These are phyloP conservation scores for Phytophthora meadii DNA, from an alignment of 352 stramenopile genomes.

Conservation along the genomic window DNA sequence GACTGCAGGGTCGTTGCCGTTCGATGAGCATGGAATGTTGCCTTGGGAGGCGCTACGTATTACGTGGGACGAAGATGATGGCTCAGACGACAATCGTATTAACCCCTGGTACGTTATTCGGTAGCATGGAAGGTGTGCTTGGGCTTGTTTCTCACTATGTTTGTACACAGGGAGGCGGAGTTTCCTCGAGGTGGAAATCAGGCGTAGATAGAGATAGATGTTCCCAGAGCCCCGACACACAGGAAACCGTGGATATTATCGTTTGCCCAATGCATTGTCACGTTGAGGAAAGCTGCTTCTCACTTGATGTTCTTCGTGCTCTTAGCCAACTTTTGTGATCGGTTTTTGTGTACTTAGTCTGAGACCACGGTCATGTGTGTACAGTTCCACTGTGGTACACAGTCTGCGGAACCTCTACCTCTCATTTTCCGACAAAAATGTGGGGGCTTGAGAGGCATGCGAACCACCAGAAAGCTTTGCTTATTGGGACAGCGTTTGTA, in stretches of 20 bases:
- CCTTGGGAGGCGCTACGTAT: constrained; percentile 83
- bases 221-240: neutral
- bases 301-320: neutral
- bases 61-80: constrained; percentile 88
- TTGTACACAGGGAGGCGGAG: constrained; percentile 57
- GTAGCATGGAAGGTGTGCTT: constrained; percentile 2
- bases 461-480: constrained; percentile 8
- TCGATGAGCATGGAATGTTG: constrained; percentile 64
- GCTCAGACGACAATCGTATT: constrained; percentile 80
- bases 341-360: neutral
- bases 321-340: neutral
- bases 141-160: constrained; percentile 14
- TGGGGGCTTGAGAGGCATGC: constrained; percentile 13
- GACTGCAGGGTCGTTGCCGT: constrained; percentile 72
- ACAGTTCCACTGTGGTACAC: neutral
- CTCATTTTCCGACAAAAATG: constrained; percentile 18
- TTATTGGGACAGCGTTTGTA: constrained; percentile 15
- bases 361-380: too few relatives aligned
- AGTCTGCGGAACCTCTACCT: neutral
- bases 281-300: neutral
- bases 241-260: constrained; percentile 6
- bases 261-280: constrained; percentile 8
- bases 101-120: constrained; percentile 77
- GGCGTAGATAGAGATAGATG: constrained; percentile 37
- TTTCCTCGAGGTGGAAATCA: constrained; percentile 37